Conservation (phyloP, 2,329 filamentous ascomycete species). For the Talaromyces sp. region DNA sequence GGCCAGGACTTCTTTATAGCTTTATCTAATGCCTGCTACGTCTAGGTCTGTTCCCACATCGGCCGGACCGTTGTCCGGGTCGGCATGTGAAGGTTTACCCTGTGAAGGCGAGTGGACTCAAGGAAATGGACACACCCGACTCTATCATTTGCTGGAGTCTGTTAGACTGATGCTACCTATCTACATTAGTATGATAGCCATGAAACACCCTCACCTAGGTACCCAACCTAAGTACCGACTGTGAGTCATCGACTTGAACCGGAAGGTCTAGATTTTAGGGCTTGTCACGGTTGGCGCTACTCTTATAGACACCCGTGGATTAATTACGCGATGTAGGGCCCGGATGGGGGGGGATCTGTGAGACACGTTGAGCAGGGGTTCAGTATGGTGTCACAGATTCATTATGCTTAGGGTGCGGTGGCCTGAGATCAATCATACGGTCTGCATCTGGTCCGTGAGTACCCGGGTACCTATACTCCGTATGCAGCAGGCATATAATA, state of each 20-base stretch:
- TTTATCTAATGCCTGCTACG: neutral
- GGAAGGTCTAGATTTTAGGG: constrained; percentile 1
- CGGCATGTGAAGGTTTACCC: constrained; percentile 5
- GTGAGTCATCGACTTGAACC: neutral
- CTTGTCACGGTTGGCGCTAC: constrained; percentile 6
- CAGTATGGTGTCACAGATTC: neutral
- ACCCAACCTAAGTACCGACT: neutral
- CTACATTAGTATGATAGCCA: neutral
- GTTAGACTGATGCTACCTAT: neutral
- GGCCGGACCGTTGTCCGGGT: constrained; percentile 5
- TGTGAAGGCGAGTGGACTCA: no score
- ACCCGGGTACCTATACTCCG: neutral
- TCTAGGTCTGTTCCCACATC: neutral
- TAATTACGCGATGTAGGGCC: neutral
- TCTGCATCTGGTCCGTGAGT: neutral
- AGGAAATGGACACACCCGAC: constrained; percentile 1
- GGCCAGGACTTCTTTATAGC: neutral
- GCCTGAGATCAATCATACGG: constrained; percentile 2
- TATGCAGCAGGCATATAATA: neutral
- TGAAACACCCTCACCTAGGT: neutral
- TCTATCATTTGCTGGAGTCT: neutral
- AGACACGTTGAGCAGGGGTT: neutral
- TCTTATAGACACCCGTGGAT: constrained; percentile 3
- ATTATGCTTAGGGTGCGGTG: neutral
- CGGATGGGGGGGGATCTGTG: constrained; percentile 1